Base-by-base conservation (phyloP, 192 early-diverging fungal species). In the Paraglomus occultum region DNA sequence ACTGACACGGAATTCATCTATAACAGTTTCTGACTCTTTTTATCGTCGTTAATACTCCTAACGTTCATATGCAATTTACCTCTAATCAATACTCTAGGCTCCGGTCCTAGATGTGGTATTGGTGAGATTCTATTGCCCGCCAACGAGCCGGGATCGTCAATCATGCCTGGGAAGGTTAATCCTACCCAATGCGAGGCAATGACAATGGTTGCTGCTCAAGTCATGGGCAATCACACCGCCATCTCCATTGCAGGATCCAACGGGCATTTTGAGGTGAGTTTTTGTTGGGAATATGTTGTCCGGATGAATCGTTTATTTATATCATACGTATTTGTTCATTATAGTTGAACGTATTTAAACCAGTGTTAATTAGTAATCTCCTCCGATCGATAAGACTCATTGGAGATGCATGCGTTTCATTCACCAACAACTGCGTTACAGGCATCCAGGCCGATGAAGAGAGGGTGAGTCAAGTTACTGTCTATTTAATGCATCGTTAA, bases 101-200 rank as follows among this genome's bases (percentile, higher is more conserved):
- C 94, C 48, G 97, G 97, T 6, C 97, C 97, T 50, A 92, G 97
- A 66, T 98, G 96, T 79, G 97, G 97, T 51, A 84, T 99, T 46
- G 96, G 95, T 58, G 97, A 99, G 81, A 85, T 99, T 61, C 80
- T 77, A 72, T 87, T 99, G 67, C 97, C 97, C 48, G 95, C 97
- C 81, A 99, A 99, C 79, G 97, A 99, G 80, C 97, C 97, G 49
- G 97, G 97, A 65, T 95, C 92, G 57, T 98, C 96, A 38, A 99
- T 99, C 75, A 98, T 99, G 97, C 95, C 95, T 47, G 97, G 97
- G 61, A 98, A 99, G 88, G 94, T 99, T 64, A 99, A 99, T 83
- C 97, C 97, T 51, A 99, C 97, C 15, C 97, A 99, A 82, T 96
- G 92, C 84, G 96, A 99, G 81, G 95, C 97, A 61, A 88, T 99